Conservation (phyloP, 2,329 filamentous ascomycete genomes). For the Fusarium metavorans region DNA sequence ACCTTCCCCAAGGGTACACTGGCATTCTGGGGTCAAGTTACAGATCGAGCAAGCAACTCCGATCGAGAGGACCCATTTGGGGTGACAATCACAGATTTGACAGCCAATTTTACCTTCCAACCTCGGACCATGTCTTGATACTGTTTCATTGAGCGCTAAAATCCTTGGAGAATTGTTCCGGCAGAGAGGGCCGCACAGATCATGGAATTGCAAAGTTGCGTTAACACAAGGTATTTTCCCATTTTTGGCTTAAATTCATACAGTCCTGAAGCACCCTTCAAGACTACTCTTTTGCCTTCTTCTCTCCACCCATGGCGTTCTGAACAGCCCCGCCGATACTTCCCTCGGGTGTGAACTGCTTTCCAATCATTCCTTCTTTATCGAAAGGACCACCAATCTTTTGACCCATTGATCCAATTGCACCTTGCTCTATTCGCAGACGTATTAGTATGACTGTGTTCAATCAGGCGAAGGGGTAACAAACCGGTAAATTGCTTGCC, state of each 20-base stretch:
- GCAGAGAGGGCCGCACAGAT: neutral
- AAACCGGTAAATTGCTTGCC: constrained; percentile 69
- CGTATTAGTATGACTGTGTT: rapidly evolving
- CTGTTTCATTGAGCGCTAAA: neutral
- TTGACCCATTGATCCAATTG: constrained; percentile 63
- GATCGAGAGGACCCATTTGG: neutral
- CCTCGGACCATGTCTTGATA: neutral
- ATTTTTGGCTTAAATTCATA: neutral
- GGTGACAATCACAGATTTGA: neutral
- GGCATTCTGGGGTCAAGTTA: neutral
- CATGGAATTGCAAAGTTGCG: neutral
- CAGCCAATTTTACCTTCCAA: too few relatives aligned
- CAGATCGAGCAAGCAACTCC: neutral
- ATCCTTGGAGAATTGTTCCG: neutral
- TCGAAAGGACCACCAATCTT: constrained; percentile 62
- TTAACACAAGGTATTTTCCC: neutral
- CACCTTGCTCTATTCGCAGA: constrained; percentile 54
- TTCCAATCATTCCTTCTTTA: constrained; percentile 65
- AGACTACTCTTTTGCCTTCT: constrained; percentile 42
- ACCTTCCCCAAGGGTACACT: neutral
- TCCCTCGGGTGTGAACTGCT: constrained; percentile 66
- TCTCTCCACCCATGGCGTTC: constrained; percentile 54
- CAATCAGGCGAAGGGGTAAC: too few relatives aligned
- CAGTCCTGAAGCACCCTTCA: neutral
- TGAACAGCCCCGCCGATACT: constrained; percentile 67